These are phyloP conservation scores for Echium plantagineum DNA, from an alignment of 257 asterid genomes.

Conservation along the genomic window DNA sequence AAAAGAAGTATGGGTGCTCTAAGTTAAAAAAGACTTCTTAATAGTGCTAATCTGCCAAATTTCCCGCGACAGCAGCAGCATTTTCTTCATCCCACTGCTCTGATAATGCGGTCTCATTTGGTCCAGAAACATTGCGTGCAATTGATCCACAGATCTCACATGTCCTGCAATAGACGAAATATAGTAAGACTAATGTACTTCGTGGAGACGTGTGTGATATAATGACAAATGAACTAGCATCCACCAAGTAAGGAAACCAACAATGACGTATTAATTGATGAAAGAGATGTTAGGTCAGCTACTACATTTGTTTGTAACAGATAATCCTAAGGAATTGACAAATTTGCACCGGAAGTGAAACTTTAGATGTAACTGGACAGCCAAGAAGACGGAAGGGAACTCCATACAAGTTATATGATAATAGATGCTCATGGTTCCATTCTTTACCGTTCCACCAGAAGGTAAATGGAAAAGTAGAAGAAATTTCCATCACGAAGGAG, in stretches of 20 bases:
- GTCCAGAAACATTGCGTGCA: conserved; percentile 44
- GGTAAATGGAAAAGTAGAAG: no score
- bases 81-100: conserved; percentile 33
- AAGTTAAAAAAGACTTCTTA: no score
- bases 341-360: neutral
- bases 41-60: no score
- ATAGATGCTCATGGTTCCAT: no score
- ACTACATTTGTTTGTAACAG: neutral
- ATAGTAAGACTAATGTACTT: neutral
- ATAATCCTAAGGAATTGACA: neutral
- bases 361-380: neutral
- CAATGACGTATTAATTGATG: neutral
- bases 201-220: neutral
- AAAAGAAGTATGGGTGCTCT: no score
- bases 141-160: conserved; percentile 78
- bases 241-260: neutral
- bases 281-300: neutral
- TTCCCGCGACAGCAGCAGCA: conserved; percentile 17
- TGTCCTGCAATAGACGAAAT: conserved; percentile 28
- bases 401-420: neutral
- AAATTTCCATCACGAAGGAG: neutral
- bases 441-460: no score
- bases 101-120: conserved; percentile 25
- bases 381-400: no score
- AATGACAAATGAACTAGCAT: no score